These are phyloP conservation scores for Claviceps maximensis DNA, from an alignment of 2,329 filamentous ascomycete genomes.

Conservation along the genomic window DNA sequence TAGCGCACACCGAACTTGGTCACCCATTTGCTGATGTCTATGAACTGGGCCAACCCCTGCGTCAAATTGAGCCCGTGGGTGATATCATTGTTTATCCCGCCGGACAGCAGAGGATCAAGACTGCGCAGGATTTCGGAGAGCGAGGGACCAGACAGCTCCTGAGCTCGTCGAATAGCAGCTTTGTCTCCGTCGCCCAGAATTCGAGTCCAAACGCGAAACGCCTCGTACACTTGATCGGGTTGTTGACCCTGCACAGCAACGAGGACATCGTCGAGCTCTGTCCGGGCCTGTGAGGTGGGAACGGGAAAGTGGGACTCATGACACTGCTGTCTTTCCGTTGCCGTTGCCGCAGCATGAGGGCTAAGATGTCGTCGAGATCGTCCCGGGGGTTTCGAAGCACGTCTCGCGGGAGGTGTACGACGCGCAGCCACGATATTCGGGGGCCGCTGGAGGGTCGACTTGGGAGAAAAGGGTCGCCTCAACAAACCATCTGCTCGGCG, in stretches of 20 bases:
- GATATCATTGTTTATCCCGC: conserved; percentile 34
- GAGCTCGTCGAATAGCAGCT: conserved; percentile 18
- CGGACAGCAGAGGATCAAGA: conserved; percentile 40
- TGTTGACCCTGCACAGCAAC: conserved; percentile 19
- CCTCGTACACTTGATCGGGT: conserved; percentile 10
- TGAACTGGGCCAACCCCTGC: conserved; percentile 26
- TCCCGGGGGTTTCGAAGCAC: neutral
- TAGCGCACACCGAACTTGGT: conserved; percentile 32
- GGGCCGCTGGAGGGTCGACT: conserved; percentile 12
- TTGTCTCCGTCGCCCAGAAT: conserved; percentile 11
- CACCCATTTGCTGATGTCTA: conserved; percentile 22
- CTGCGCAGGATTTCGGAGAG: conserved; percentile 52
- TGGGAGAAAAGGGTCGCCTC: conserved; percentile 14
- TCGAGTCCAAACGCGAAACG: conserved; percentile 17
- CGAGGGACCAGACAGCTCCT: conserved; percentile 34
- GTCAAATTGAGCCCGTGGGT: conserved; percentile 26
- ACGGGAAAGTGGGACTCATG: conserved; percentile 5
- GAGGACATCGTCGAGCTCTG: conserved; percentile 16
- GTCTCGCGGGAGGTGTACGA: conserved; percentile 12
- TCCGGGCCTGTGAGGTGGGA: conserved; percentile 5
- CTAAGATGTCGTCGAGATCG: conserved; percentile 14
- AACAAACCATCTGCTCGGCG: conserved; percentile 16
- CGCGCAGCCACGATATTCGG: conserved; percentile 8
- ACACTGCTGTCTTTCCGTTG: conserved; percentile 2
- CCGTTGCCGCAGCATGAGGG: conserved; percentile 7